Conservation (phyloP, 148 eudicot genomes). For the Cornus suecica region DNA sequence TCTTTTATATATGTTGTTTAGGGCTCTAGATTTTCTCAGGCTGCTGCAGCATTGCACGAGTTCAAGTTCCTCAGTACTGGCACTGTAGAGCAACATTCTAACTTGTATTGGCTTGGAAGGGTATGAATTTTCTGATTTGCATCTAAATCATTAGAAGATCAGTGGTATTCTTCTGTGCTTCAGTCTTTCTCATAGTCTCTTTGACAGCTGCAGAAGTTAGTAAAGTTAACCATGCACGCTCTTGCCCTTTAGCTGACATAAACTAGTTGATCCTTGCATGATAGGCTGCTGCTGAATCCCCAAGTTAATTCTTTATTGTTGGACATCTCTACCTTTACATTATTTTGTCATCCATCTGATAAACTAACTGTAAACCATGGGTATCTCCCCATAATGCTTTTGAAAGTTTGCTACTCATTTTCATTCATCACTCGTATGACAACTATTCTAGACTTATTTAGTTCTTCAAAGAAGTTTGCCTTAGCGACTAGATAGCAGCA, state of each 20-base stretch:
- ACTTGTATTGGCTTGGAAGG: conserved; percentile 86
- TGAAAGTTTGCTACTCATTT: neutral
- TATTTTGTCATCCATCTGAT: conserved; percentile 1
- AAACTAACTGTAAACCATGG: neutral
- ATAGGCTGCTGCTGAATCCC: conserved; percentile 9
- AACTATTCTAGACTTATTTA: neutral
- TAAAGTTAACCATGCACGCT: neutral
- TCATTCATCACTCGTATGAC: neutral
- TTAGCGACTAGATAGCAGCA: neutral
- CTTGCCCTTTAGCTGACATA: neutral
- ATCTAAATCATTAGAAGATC: neutral
- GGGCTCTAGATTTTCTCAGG: conserved; percentile 93
- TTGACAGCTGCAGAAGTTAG: neutral
- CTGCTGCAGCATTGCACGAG: conserved; percentile 88
- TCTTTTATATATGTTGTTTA: conserved; percentile 18
- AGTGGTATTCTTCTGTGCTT: neutral
- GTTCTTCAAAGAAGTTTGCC: neutral
- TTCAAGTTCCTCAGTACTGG: conserved; percentile 59
- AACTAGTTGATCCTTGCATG: neutral
- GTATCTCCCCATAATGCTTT: neutral
- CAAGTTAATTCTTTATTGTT: neutral
- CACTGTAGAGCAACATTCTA: conserved; percentile 43
- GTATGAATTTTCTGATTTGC: conserved; percentile 34
- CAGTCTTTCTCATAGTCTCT: neutral
- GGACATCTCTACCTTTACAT: neutral